Conservation (phyloP, 768 basidiomycete species). For the Sistotremastrum niveocremeum region DNA sequence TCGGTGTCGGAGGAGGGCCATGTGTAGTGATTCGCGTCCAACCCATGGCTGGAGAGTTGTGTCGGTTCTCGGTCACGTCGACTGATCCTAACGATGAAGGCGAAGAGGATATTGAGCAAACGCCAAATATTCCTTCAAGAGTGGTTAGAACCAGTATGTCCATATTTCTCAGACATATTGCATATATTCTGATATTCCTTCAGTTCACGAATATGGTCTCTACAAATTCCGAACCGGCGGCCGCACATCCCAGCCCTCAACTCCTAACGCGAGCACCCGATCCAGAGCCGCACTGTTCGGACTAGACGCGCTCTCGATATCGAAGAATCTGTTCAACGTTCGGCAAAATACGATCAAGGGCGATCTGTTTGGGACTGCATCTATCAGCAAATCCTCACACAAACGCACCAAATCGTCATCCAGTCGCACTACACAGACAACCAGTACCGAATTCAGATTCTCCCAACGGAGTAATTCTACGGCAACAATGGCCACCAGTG, state of each 20-base stretch:
- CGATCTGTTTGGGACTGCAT: constrained; percentile 59
- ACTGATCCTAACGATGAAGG: constrained; percentile 59
- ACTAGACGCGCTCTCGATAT: constrained; percentile 59
- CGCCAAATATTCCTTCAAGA: constrained; percentile 53
- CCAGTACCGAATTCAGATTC: constrained; percentile 55
- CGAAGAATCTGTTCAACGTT: constrained; percentile 72
- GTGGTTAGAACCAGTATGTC: constrained; percentile 72
- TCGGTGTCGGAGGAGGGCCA: constrained; percentile 56
- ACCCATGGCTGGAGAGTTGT: constrained; percentile 72
- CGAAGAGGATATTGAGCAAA: constrained; percentile 77
- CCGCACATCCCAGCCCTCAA: constrained; percentile 58
- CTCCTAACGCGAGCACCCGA: constrained; percentile 68
- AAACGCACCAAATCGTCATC: constrained; percentile 55
- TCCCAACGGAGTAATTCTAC: constrained; percentile 61
- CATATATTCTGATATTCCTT: background rate
- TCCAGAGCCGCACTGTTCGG: constrained; percentile 73
- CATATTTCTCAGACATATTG: constrained; percentile 4
- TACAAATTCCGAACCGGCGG: constrained; percentile 78
- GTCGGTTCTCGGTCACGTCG: constrained; percentile 64
- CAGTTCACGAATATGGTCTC: constrained; percentile 80
- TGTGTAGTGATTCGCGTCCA: constrained; percentile 73
- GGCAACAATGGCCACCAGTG: constrained; percentile 44
- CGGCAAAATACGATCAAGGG: constrained; percentile 50
- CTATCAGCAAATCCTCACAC: constrained; percentile 41
- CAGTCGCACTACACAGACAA: constrained; percentile 63